Conservation (phyloP, 208 protist genomes). For the Crithidia sp. region DNA sequence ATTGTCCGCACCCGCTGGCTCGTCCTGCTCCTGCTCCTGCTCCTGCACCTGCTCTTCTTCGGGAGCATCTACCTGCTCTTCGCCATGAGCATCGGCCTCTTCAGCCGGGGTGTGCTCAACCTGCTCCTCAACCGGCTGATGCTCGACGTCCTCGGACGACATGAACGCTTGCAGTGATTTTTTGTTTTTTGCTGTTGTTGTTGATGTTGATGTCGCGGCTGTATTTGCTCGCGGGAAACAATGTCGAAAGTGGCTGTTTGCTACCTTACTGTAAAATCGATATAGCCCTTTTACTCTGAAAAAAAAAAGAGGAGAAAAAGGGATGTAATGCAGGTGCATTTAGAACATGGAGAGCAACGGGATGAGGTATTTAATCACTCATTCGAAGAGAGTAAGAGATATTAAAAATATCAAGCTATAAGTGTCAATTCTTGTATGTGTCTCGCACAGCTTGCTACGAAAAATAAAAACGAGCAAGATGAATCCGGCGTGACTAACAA, state of each 20-base stretch:
- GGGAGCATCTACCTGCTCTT: conserved; percentile 8
- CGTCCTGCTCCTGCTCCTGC: too few species aligned
- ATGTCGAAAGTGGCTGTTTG: not conserved
- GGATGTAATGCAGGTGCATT: not conserved
- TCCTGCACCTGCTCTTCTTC: conserved; percentile 5
- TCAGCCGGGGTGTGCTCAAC: not conserved
- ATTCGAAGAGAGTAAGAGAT: not conserved
- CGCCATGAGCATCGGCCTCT: not conserved
- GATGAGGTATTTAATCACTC: not conserved
- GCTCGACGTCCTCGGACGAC: conserved; percentile 15
- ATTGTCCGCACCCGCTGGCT: not conserved
- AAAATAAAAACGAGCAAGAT: too few species aligned
- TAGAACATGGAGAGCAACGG: not conserved
- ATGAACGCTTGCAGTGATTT: conserved; percentile 9
- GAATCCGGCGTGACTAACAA: too few species aligned
- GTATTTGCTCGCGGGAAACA: not conserved
- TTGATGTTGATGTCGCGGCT: not conserved
- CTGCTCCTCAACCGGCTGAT: conserved; percentile 10
- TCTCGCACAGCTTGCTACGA: too few species aligned
- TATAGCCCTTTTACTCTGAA: not conserved
- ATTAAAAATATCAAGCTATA: too few species aligned
- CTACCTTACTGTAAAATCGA: not conserved
- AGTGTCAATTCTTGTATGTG: too few species aligned
- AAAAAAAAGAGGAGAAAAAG: not conserved
- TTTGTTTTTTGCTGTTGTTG: not conserved